Conservation (phyloP, 495 filamentous ascomycete species). For the Penicillium steckii region DNA sequence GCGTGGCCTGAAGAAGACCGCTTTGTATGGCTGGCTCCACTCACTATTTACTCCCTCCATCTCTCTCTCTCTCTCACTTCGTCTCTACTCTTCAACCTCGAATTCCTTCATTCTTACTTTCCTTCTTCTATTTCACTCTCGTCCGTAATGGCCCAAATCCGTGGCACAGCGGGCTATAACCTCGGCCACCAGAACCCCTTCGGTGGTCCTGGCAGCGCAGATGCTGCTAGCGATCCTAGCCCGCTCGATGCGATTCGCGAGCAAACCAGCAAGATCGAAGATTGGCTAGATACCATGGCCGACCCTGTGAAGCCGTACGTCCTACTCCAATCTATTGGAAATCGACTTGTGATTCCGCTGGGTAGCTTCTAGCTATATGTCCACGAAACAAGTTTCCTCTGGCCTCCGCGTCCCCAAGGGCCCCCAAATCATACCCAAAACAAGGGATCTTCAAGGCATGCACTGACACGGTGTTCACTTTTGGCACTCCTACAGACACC, state of each 20-base stretch:
- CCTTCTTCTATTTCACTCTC: not conserved
- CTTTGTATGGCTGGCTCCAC: slow-evolving; percentile 26
- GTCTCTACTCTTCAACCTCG: slow-evolving; percentile 10
- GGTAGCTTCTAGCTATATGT: not conserved
- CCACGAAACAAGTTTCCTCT: not conserved
- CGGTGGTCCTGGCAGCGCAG: slow-evolving; percentile 59
- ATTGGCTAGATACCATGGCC: slow-evolving; percentile 81
- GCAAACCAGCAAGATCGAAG: slow-evolving; percentile 98
- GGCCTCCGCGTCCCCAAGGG: not conserved
- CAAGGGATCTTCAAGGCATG: slow-evolving; percentile 20
- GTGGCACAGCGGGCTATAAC: slow-evolving; percentile 95
- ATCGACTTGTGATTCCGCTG: not conserved
- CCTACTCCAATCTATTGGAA: slow-evolving; percentile 1
- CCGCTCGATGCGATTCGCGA: slow-evolving; percentile 88
- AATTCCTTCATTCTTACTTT: slow-evolving; percentile 3
- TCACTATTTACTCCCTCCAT: slow-evolving; percentile 20
- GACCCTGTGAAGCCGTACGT: slow-evolving; percentile 97
- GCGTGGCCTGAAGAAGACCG: slow-evolving; percentile 42
- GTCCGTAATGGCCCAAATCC: slow-evolving; percentile 83
- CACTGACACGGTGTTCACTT: slow-evolving; percentile 38
- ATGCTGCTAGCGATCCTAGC: slow-evolving; percentile 71
- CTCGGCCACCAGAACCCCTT: slow-evolving; percentile 78
- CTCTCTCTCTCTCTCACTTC: slow-evolving; percentile 8
- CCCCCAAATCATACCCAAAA: slow-evolving; percentile 9
- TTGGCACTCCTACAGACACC: slow-evolving; percentile 57